Percentiles rank a stretch among this genome's conserved stretches.
These are phyloP conservation scores for Xerocomus minutiporus DNA, from an alignment of 1,284 basidiomycete genomes.

Conservation along the genomic window DNA sequence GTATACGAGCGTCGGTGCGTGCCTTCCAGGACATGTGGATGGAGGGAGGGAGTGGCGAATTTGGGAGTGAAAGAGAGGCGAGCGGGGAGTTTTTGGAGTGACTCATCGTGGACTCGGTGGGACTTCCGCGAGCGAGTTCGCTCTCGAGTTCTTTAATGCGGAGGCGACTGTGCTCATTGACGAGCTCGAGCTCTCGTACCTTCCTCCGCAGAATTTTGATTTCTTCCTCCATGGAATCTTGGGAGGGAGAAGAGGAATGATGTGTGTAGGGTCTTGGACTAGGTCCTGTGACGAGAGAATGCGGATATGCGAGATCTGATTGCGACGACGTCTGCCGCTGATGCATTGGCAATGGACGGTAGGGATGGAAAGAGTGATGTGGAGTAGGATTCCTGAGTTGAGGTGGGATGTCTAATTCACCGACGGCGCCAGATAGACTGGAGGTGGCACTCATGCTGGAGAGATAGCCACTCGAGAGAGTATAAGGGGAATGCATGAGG, in stretches of 20 bases:
- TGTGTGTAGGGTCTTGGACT: constrained; percentile 23
- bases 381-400: constrained; percentile 34
- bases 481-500: constrained; percentile 31
- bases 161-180: constrained; percentile 42
- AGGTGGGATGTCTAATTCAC: constrained; percentile 43
- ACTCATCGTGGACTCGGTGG: constrained; percentile 24
- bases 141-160: constrained; percentile 46
- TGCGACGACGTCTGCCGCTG: constrained; percentile 29
- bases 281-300: constrained; percentile 20
- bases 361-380: constrained; percentile 30
- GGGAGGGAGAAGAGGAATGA: constrained; percentile 28
- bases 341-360: constrained; percentile 25
- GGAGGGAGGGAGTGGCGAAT: constrained; percentile 40
- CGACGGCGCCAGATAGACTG: constrained; percentile 61
- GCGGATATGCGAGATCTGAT: constrained; percentile 22
- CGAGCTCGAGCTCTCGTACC: constrained; percentile 43
- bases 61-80: constrained; percentile 14
- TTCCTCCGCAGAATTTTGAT: constrained; percentile 37
- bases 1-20: constrained; percentile 64
- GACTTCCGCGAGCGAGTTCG: constrained; percentile 36
- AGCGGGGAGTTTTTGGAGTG: constrained; percentile 20
- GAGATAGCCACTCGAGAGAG: constrained; percentile 24
- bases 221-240: constrained; percentile 37
- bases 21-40: constrained; percentile 57
- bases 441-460: constrained; percentile 43